Evolutionary conservation across 768 basidiomycete genomes (phyloP).

Genomic region (Pleurotus platypus): DNA sequence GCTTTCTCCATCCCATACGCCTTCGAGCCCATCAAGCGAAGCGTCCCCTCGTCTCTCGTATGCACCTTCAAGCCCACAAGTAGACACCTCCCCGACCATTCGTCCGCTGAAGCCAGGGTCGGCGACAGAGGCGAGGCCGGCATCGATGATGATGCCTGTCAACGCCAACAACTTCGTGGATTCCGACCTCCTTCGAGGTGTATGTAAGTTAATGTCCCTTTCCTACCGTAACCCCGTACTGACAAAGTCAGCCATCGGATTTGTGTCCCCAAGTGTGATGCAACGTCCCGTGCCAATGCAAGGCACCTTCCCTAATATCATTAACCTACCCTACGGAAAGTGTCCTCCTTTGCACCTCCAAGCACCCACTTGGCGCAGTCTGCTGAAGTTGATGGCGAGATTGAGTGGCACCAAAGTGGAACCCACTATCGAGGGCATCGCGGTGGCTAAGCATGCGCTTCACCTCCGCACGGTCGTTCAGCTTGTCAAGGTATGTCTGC

Average conservation of each 20-base stretch:
- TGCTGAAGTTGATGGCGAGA: slow-evolving; percentile 73
- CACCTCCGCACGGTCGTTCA: slow-evolving; percentile 74
- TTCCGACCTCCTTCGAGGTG: slow-evolving; percentile 49
- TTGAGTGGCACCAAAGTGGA: slow-evolving; percentile 69
- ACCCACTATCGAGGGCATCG: slow-evolving; percentile 65
- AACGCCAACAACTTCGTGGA: slow-evolving; percentile 54
- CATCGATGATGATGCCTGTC: slow-evolving; percentile 10
- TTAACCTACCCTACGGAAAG: slow-evolving; percentile 69
- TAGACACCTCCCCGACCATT: background rate
- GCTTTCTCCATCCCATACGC: background rate
- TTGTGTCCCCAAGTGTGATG: slow-evolving; percentile 54
- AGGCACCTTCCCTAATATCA: slow-evolving; percentile 62
- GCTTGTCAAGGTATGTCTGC: slow-evolving; percentile 61
- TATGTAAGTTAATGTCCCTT: slow-evolving; percentile 48
- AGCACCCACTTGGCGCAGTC: slow-evolving; percentile 69
- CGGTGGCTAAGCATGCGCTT: slow-evolving; percentile 49
- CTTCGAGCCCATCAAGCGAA: background rate
- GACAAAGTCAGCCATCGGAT: slow-evolving; percentile 71
- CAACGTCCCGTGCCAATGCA: slow-evolving; percentile 42
- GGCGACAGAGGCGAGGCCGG: background rate
- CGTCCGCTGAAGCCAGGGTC: background rate
- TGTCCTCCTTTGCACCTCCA: slow-evolving; percentile 69
- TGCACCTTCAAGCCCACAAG: background rate
- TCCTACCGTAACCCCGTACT: background rate
- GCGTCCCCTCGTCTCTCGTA: background rate